Percentiles rank a stretch among this genome's conserved stretches.
Evolutionary conservation across 768 basidiomycete species (phyloP).

Genomic region (Boletus rufocinnamomeus): DNA sequence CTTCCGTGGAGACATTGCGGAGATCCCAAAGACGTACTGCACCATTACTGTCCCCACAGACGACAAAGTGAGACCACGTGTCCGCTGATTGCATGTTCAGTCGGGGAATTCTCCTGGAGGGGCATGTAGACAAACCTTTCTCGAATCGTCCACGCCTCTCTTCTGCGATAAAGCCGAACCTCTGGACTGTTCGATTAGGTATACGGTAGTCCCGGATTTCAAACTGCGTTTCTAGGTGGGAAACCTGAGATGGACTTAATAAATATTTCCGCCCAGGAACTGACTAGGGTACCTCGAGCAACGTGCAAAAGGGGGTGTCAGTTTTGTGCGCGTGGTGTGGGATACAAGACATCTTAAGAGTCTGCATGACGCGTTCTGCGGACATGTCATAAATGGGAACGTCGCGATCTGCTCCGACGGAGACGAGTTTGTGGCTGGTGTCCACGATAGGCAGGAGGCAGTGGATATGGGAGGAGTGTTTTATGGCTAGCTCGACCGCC

Average conservation of each 20-base stretch:
- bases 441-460: slow-evolving; percentile 46
- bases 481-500: slow-evolving; percentile 38
- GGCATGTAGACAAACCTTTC: slow-evolving; percentile 40
- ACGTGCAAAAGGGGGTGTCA: slow-evolving; percentile 40
- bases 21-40: slow-evolving; percentile 50
- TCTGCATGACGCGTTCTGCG: slow-evolving; percentile 44
- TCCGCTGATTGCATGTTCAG: slow-evolving; percentile 21
- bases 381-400: slow-evolving; percentile 49
- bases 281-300: slow-evolving; percentile 43
- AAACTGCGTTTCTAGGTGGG: slow-evolving; percentile 52
- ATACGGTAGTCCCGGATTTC: slow-evolving; percentile 51
- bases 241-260: slow-evolving; percentile 36
- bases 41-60: slow-evolving; percentile 46
- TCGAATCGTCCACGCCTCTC: slow-evolving; percentile 45
- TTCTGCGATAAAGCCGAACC: slow-evolving; percentile 45
- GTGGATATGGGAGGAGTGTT: slow-evolving; percentile 45
- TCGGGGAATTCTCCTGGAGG: slow-evolving; percentile 19
- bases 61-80: slow-evolving; percentile 40
- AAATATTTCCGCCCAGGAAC: neutral
- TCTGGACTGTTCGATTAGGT: slow-evolving; percentile 37
- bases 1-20: slow-evolving; percentile 36
- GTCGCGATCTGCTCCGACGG: slow-evolving; percentile 51
- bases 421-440: slow-evolving; percentile 47
- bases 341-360: slow-evolving; percentile 44
- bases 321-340: slow-evolving; percentile 46